Evolutionary conservation across 257 asterid species (phyloP).

Genomic region (Solanum sitiens): DNA sequence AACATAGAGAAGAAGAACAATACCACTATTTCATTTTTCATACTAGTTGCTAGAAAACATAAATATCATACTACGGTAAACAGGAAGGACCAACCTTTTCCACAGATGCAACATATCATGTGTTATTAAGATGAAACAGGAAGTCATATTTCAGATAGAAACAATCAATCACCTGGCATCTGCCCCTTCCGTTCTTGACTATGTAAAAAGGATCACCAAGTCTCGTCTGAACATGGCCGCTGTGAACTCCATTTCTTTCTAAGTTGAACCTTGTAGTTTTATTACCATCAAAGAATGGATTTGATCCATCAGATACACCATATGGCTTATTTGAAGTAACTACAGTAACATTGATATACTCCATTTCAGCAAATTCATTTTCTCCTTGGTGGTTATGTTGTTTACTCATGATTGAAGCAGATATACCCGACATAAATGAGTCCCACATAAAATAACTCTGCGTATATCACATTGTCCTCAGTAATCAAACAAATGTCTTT

Average conservation of each 20-base stretch:
- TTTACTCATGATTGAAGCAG: constrained; percentile 64
- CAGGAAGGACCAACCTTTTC: background rate
- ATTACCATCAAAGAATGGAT: constrained; percentile 55
- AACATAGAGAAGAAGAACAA: background rate
- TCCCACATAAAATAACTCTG: constrained; percentile 95
- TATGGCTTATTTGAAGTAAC: constrained; percentile 73
- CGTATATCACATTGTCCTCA: background rate
- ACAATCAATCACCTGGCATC: constrained; percentile 49
- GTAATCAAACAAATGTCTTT: background rate
- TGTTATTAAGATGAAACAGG: background rate
- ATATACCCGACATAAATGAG: constrained; percentile 65
- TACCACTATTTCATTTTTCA: background rate
- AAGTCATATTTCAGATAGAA: background rate
- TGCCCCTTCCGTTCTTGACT: constrained; percentile 45
- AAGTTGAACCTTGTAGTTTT: constrained; percentile 39
- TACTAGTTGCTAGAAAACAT: background rate
- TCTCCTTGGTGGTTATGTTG: constrained; percentile 31
- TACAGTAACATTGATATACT: constrained; percentile 65
- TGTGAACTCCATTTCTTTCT: constrained; percentile 47
- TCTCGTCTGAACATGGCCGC: constrained; percentile 77
- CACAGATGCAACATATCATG: background rate
- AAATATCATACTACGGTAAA: background rate
- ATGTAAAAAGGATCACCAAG: constrained; percentile 66
- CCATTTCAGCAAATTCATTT: constrained; percentile 80
- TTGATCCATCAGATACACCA: constrained; percentile 55